A percentile compares a stretch with the other conserved stretches of the same genome.
phyloP scores from a whole-genome alignment of 257 asterid species.

The Verbascum thapsus region DNA sequence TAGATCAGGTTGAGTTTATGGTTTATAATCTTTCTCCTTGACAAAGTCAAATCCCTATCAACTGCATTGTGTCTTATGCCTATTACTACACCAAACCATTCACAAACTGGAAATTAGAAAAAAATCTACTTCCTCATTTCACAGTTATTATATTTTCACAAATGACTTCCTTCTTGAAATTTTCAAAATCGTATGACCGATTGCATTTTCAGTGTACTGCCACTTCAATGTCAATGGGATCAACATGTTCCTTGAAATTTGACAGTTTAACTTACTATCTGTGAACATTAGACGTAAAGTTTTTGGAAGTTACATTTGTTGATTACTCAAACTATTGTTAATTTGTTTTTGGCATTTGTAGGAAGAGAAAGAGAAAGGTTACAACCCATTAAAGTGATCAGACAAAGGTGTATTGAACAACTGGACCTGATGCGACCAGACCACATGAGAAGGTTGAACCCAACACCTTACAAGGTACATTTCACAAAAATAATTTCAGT shows the following conservation, averaged over 20 bases:
- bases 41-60: conserved; percentile 9
- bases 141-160: not conserved
- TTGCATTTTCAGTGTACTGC: not conserved
- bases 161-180: conserved; percentile 1
- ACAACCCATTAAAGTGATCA: conserved; percentile 57
- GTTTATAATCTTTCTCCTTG: not conserved
- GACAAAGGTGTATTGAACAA: conserved; percentile 76
- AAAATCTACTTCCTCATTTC: not conserved
- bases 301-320: conserved; percentile 13
- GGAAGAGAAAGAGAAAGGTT: conserved; percentile 72
- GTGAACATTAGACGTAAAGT: not conserved
- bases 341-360: conserved; percentile 28
- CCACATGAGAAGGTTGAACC: conserved; percentile 98
- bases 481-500: not conserved
- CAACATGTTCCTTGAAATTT: not conserved
- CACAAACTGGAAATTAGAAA: conserved; percentile 7
- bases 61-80: not conserved
- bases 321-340: not conserved
- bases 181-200: not conserved
- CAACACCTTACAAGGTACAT: conserved; percentile 94
- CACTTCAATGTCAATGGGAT: not conserved
- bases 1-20: conserved; percentile 55
- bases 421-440: conserved; percentile 86
- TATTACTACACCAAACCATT: not conserved
- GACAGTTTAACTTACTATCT: not conserved